phyloP scores from a whole-genome alignment of 1,284 basidiomycete species.

The Trametes versicolor region DNA sequence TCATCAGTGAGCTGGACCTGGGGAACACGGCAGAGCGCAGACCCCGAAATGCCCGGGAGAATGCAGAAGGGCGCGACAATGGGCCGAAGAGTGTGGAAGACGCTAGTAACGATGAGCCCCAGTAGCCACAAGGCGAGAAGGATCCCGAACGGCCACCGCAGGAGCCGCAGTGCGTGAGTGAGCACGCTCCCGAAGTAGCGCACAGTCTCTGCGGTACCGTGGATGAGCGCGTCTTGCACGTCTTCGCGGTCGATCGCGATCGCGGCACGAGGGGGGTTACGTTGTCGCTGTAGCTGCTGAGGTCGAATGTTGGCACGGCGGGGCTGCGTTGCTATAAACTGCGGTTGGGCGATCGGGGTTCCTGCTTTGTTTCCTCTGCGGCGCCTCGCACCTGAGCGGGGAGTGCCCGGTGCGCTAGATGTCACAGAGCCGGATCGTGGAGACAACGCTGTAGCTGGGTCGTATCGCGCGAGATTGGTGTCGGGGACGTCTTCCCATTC shows the following conservation, averaged over 20 bases:
- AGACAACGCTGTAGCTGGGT: not conserved
- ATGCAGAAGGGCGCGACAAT: slow-evolving; percentile 67
- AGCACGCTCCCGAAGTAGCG: slow-evolving; percentile 59
- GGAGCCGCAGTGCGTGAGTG: slow-evolving; percentile 53
- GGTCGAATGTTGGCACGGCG: slow-evolving; percentile 2
- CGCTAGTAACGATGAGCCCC: slow-evolving; percentile 49
- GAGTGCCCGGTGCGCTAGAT: not conserved
- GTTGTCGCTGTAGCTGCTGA: not conserved
- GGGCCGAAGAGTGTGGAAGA: slow-evolving; percentile 53
- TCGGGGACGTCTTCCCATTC: slow-evolving; percentile 39
- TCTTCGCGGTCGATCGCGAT: slow-evolving; percentile 30
- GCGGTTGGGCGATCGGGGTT: slow-evolving; percentile 21
- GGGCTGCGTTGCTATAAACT: slow-evolving; percentile 5
- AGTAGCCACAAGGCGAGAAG: slow-evolving; percentile 63
- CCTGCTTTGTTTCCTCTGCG: slow-evolving; percentile 36
- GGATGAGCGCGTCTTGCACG: slow-evolving; percentile 29
- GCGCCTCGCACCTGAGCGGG: slow-evolving; percentile 21
- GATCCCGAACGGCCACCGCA: slow-evolving; percentile 64
- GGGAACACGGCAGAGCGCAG: slow-evolving; percentile 52
- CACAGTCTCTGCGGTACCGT: slow-evolving; percentile 43
- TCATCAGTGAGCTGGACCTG: slow-evolving; percentile 11
- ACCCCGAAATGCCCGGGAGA: slow-evolving; percentile 64
- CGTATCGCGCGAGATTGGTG: slow-evolving; percentile 1
- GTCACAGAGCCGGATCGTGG: slow-evolving; percentile 7
- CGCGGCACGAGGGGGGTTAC: not conserved